phyloP scores from a whole-genome alignment of 495 filamentous ascomycete genomes.

The Penicillium riverlandense region DNA sequence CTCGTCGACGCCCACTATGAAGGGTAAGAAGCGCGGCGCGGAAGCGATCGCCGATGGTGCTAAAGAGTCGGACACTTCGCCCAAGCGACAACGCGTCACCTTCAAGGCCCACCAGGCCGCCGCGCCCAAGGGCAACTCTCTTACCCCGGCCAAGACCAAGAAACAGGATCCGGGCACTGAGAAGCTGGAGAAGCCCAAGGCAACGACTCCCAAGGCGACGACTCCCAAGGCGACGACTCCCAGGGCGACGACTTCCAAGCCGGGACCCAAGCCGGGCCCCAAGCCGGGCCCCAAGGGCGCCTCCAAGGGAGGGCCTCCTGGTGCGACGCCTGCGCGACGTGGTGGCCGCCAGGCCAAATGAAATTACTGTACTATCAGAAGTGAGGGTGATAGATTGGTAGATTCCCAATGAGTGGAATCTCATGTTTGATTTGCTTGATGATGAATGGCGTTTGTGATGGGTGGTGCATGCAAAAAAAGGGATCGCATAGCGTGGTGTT shows the following conservation, averaged over 20 bases:
- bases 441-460: too few species aligned
- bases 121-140: background rate
- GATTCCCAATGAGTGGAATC: background rate
- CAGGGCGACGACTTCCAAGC: too few species aligned
- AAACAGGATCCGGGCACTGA: background rate
- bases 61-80: background rate
- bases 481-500: background rate
- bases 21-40: background rate
- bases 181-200: background rate
- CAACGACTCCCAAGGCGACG: too few species aligned
- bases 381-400: too few species aligned
- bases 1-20: background rate
- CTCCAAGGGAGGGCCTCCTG: background rate
- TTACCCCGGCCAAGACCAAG: background rate
- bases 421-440: background rate
- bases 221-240: too few species aligned
- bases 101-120: background rate
- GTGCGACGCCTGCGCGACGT: background rate
- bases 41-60: background rate
- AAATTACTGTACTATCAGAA: background rate
- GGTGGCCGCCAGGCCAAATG: background rate
- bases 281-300: background rate
- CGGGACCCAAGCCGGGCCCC: too few species aligned
- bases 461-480: background rate
- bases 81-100: background rate